Evolutionary conservation across 352 stramenopile species (phyloP).

Genomic region (Aphanomyces euteiches): DNA sequence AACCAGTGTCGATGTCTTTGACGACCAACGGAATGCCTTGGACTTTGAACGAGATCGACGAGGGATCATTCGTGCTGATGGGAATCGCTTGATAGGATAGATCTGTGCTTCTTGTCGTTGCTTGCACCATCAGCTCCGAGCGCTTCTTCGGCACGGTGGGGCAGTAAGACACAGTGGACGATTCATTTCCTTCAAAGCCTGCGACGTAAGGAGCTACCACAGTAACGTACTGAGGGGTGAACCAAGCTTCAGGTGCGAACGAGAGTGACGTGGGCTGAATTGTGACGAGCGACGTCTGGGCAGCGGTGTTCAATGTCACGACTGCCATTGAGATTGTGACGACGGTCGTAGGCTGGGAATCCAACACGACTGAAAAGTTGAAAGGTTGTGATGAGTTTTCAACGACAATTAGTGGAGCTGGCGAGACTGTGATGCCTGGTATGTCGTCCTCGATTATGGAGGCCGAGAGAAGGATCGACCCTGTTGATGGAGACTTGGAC

Average conservation of each 20-base stretch:
- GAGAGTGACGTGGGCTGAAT: constrained; percentile 42
- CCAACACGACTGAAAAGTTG: constrained; percentile 56
- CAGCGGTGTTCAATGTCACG: background rate
- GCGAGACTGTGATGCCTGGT: constrained; percentile 52
- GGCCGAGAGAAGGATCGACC: constrained; percentile 37
- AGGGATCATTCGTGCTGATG: constrained; percentile 50
- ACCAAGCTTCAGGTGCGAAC: constrained; percentile 54
- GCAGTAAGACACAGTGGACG: constrained; percentile 54
- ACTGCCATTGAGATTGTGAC: constrained; percentile 53
- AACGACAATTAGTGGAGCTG: constrained; percentile 38
- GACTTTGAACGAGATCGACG: constrained; percentile 35
- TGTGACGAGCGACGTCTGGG: constrained; percentile 39
- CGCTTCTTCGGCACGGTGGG: constrained; percentile 50
- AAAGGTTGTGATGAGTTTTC: constrained; percentile 41
- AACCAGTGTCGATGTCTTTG: constrained; percentile 67
- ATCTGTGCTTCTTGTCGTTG: constrained; percentile 44
- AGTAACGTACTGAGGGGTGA: constrained; percentile 44
- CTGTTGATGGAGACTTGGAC: constrained; percentile 40
- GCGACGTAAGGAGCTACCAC: constrained; percentile 47
- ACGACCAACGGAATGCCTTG: constrained; percentile 50
- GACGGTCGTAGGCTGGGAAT: constrained; percentile 51
- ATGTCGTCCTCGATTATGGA: constrained; percentile 59
- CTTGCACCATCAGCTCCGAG: constrained; percentile 42
- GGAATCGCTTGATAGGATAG: constrained; percentile 42
- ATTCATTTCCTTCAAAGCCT: constrained; percentile 47